Conservation (phyloP, 345 rosid genomes). For the Capsella bursapastoris region DNA sequence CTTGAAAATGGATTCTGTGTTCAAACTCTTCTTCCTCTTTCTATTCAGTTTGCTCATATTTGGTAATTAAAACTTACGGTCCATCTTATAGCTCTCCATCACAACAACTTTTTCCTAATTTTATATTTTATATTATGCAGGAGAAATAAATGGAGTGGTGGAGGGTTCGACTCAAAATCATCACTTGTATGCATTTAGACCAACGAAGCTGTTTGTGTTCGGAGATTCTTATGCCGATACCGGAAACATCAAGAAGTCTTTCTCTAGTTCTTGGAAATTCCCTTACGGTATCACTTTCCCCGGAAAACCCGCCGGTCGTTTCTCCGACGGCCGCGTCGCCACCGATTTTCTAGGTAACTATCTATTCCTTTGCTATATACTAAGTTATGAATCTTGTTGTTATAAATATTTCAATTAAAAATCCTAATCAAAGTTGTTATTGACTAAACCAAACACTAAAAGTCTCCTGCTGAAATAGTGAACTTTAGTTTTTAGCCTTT, state of each 20-base stretch:
- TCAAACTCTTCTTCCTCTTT: constrained; percentile 35
- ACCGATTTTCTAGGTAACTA: constrained; percentile 60
- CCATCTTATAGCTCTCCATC: constrained; percentile 7
- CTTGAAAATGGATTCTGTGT: constrained; percentile 41
- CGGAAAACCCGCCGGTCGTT: constrained; percentile 69
- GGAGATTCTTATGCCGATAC: constrained; percentile 76
- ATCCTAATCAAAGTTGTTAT: neutral
- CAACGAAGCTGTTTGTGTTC: constrained; percentile 61
- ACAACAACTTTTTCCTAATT: neutral
- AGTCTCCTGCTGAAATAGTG: neutral
- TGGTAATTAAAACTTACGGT: constrained; percentile 20
- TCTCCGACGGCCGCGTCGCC: constrained; percentile 63
- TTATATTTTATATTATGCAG: constrained; percentile 9
- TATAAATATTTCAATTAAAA: neutral
- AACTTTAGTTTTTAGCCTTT: constrained; percentile 5
- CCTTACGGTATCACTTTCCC: constrained; percentile 73
- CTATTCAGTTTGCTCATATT: constrained; percentile 2
- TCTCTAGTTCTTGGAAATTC: constrained; percentile 53
- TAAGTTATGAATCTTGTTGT: neutral
- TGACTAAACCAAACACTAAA: neutral
- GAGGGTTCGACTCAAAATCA: constrained; percentile 27
- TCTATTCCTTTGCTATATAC: neutral
- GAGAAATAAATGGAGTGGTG: constrained; percentile 37
- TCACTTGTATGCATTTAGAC: constrained; percentile 42
- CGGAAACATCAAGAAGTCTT: constrained; percentile 53